These are phyloP conservation scores for Fusarium fujikuroi DNA, from an alignment of 2,329 filamentous ascomycete genomes.

Conservation along the genomic window DNA sequence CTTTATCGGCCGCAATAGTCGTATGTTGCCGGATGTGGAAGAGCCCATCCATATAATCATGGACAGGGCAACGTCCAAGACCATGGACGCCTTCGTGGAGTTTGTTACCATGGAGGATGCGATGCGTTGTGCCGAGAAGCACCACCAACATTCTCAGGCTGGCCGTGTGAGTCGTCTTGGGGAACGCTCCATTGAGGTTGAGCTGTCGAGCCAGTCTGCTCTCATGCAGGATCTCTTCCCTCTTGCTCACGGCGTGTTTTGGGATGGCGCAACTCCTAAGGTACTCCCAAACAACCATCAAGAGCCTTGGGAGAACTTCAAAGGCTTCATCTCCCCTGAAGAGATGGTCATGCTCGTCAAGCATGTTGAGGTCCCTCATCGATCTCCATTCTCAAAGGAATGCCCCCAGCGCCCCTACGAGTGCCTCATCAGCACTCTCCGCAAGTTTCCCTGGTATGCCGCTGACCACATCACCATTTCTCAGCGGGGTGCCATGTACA, in stretches of 20 bases:
- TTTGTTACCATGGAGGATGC: conserved; percentile 65
- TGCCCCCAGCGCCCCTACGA: conserved; percentile 74
- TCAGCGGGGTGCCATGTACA: conserved; percentile 65
- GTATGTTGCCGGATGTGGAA: conserved; percentile 62
- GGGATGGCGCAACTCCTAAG: conserved; percentile 61
- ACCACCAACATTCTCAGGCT: conserved; percentile 52
- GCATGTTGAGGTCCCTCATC: conserved; percentile 69
- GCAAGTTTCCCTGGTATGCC: conserved; percentile 72
- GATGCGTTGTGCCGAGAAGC: conserved; percentile 61
- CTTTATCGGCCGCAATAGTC: conserved; percentile 67
- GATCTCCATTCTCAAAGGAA: conserved; percentile 69
- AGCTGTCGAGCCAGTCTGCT: conserved; percentile 64
- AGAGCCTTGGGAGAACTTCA: conserved; percentile 64
- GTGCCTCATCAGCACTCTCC: conserved; percentile 71
- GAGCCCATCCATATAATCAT: conserved; percentile 72
- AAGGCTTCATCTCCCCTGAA: conserved; percentile 69
- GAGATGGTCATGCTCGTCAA: conserved; percentile 73
- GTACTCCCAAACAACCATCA: conserved; percentile 48
- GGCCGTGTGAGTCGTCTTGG: conserved; percentile 63
- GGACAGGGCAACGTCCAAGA: conserved; percentile 71
- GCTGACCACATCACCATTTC: conserved; percentile 66
- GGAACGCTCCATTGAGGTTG: conserved; percentile 66
- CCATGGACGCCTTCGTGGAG: conserved; percentile 70
- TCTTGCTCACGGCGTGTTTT: conserved; percentile 64
- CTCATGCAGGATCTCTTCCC: conserved; percentile 74